These are phyloP conservation scores for Bipolaris zeicola DNA, from an alignment of 2,329 filamentous ascomycete genomes.

Conservation along the genomic window DNA sequence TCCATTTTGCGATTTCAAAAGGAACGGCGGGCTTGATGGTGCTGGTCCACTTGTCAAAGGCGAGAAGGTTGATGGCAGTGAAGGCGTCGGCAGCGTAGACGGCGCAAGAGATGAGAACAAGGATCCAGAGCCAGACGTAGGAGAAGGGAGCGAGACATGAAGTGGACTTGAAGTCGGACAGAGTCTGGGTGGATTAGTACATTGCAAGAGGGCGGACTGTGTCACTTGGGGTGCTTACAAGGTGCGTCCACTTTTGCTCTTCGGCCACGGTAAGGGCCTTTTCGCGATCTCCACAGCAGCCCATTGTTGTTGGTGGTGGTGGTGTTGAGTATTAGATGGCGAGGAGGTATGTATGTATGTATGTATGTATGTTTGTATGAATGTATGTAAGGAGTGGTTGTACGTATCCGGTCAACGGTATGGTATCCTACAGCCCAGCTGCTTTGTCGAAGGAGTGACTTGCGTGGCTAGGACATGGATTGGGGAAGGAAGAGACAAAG, in stretches of 20 bases:
- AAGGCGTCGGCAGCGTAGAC: conserved; percentile 93
- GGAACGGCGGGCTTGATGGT: conserved; percentile 79
- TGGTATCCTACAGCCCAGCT: conserved; percentile 44
- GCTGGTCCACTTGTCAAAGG: conserved; percentile 87
- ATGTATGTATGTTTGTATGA: conserved; percentile 1
- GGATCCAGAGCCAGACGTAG: conserved; percentile 83
- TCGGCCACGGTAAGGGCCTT: conserved; percentile 49
- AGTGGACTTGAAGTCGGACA: conserved; percentile 78
- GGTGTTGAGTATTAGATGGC: conserved; percentile 31
- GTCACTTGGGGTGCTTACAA: conserved; percentile 63
- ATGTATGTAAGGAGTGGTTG: conserved; percentile 17
- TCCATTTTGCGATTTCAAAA: conserved; percentile 85
- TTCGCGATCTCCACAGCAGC: conserved; percentile 47
- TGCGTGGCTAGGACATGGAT: conserved; percentile 35
- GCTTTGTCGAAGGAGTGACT: conserved; percentile 40
- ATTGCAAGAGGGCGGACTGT: neutral
- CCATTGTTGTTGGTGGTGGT: conserved; percentile 37
- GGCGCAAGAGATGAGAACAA: conserved; percentile 76
- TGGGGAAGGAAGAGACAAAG: conserved; percentile 12
- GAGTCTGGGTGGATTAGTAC: conserved; percentile 47
- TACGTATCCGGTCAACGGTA: conserved; percentile 44
- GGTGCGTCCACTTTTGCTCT: conserved; percentile 80
- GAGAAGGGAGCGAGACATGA: conserved; percentile 79
- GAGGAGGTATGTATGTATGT: conserved; percentile 6
- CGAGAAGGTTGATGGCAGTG: conserved; percentile 87